Conservation (phyloP, 1,284 basidiomycete species). For the Moesziomyces parantarcticus region DNA sequence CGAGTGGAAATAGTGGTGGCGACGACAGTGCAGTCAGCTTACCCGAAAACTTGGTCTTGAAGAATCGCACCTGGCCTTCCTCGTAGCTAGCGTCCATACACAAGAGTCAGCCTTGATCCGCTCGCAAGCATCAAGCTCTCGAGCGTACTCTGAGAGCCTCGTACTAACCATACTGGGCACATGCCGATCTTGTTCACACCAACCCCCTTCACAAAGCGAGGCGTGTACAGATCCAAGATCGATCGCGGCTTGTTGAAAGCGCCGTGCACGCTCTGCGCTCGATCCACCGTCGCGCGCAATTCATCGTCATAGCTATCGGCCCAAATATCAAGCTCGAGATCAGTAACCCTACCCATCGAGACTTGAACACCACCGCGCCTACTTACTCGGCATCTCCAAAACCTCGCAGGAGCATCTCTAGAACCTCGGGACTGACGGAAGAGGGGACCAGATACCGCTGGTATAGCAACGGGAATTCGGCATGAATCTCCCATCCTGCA, state of each 20-base stretch:
- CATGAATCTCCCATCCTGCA: constrained; percentile 19
- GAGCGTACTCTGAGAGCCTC: neutral
- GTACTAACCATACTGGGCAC: constrained; percentile 51
- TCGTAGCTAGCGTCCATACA: constrained; percentile 27
- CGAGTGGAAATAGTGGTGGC: no score
- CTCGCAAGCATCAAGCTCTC: neutral
- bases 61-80: constrained; percentile 26
- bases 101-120: neutral
- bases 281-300: constrained; percentile 18
- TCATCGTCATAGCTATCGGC: constrained; percentile 15
- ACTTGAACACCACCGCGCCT: no score
- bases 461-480: constrained; percentile 36
- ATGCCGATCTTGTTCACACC: constrained; percentile 48
- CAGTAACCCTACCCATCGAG: neutral
- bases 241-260: constrained; percentile 40
- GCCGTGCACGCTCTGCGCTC: constrained; percentile 24
- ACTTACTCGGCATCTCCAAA: constrained; percentile 24
- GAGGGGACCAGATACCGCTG: constrained; percentile 42
- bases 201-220: constrained; percentile 40
- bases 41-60: constrained; percentile 55
- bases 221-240: constrained; percentile 55
- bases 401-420: constrained; percentile 25
- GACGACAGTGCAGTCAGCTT: neutral
- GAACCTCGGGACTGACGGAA: constrained; percentile 36
- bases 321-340: no score